Percentiles rank a stretch among this genome's conserved stretches.
phyloP scores from a whole-genome alignment of 2,329 filamentous ascomycete genomes.

The Bimuria novae-zelandiae region DNA sequence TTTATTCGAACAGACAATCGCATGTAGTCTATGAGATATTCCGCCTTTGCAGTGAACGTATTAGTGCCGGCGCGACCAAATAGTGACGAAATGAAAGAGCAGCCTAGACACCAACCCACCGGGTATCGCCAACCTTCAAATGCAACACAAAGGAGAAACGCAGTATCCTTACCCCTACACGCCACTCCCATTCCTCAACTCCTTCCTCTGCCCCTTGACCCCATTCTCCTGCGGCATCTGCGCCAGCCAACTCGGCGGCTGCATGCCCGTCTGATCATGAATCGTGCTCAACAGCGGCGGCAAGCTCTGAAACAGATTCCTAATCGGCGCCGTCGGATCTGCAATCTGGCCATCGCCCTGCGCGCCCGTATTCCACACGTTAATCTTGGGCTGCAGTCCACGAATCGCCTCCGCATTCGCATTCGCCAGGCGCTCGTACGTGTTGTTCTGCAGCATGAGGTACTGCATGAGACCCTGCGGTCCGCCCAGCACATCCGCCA shows the following conservation, averaged over 20 bases:
- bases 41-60: too few relatives aligned
- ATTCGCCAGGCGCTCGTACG: constrained; percentile 75
- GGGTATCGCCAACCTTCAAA: too few relatives aligned
- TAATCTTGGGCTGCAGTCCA: constrained; percentile 86
- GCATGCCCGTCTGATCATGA: constrained; percentile 85
- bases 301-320: constrained; percentile 83
- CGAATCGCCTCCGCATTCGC: constrained; percentile 77
- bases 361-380: constrained; percentile 81
- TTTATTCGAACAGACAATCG: too few relatives aligned
- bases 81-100: too few relatives aligned
- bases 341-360: constrained; percentile 49
- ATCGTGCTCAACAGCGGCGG: constrained; percentile 84
- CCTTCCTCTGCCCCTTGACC: constrained; percentile 24
- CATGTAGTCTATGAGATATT: too few relatives aligned
- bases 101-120: too few relatives aligned
- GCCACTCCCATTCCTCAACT: constrained; percentile 35
- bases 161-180: background rate
- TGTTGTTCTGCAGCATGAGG: constrained; percentile 85
- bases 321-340: constrained; percentile 67
- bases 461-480: constrained; percentile 79
- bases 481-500: constrained; percentile 75
- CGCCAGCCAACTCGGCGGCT: constrained; percentile 73
- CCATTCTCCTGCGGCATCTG: constrained; percentile 52
- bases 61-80: too few relatives aligned
- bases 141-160: too few relatives aligned